Evolutionary conservation across 768 basidiomycete species (phyloP), one percentile per base, ranked within the genome.

Genomic region (Pleurotus cornucopiae): DNA sequence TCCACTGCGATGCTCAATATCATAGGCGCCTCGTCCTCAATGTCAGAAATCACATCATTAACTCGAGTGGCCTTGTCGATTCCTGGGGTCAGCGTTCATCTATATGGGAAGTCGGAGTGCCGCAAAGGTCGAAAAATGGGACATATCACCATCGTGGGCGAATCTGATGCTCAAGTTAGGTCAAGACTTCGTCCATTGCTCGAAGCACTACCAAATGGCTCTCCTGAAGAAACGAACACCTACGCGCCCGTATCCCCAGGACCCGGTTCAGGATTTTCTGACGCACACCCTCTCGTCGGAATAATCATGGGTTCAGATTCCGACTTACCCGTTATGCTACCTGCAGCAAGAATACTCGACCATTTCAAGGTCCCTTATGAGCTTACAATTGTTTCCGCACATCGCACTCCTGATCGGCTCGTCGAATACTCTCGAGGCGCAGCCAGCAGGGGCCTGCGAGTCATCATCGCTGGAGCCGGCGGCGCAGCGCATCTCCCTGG

Each of bases 301-400:
- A 81, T 99, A 57, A 94, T 99, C 68, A 99, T 98, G 97, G 97
- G 97, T 14, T 96, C 94, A 7, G 96, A 98, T 71, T 98, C 96
- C 12, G 97, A 99, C 68, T 75, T 99, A n/a, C 91, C 93, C 0
- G 84, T 87, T 16, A 94, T 99, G 88, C 78, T 91, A 13, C 88
- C 94, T 4, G 92, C 91, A 13, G 89, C 96, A 0, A 83, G 79
- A 44, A 85, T 97, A 56, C 81, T 98, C 16, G 86, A 91, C 62
- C 72, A 73, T n/a, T 97, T 98, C 71, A 63, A 67, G 6, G 73
- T 98, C 18, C 92, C 96, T 0, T 97, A 91, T 72, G 96, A 99
- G 67, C 75, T 99, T 7, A 92, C 92, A 9, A 93, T 99, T 64
- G 95, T 97, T 41, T 97, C 94, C 6, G 97, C 97, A 1, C 97